Base-by-base conservation (phyloP, 1,284 basidiomycete species). In the Phellinidium pouzarii region DNA sequence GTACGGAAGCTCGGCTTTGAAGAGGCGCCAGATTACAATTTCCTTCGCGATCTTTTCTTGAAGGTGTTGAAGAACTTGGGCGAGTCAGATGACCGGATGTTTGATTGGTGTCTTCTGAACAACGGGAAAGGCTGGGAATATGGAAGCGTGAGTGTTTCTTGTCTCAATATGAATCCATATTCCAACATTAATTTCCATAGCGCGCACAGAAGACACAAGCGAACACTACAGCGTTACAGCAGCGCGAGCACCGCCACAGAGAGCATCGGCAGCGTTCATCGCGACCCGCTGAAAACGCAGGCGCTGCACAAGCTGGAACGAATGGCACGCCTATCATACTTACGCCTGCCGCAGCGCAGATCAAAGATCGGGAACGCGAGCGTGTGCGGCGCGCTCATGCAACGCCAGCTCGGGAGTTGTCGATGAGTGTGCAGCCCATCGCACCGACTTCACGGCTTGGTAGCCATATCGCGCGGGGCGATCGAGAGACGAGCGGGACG, bases 71-170 rank as follows among this genome's bases (percentile, higher is more conserved):
- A 92, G 75, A 92, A 85, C 50, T 69, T 84, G 1, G 90, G 90
- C 55, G 95, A 97, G 67, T 76, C 80, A 36, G 95, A 99, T 60
- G 95, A 99, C 67, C 88, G 90, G 34, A 73, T 94, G 9, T 98
- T 92, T 64, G 96, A 99, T 66, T 99, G 96, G 95, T 97, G 94
- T 88, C 66, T 93, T 45, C 74, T 99, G 55, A 96, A 98, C 69
- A 80, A 77, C 44, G 88, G 88, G 57, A 90, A 89, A 65, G 90
- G 90, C 40, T 91, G 89, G 88, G 88, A 92, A 73, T 85, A 84
- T n/a, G 74, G 80, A 55, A 80, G 76, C 62, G 86, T 88, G 66
- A 54, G 80, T n/a, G n/a, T 71, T 29, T 42, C 54, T 44, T 55
- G 53, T 54, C 48, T 51, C 42, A 41, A 44, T 38, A 49, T 47